Conservation (phyloP, 805 yeast species). For the Ogataea ramenticola region DNA sequence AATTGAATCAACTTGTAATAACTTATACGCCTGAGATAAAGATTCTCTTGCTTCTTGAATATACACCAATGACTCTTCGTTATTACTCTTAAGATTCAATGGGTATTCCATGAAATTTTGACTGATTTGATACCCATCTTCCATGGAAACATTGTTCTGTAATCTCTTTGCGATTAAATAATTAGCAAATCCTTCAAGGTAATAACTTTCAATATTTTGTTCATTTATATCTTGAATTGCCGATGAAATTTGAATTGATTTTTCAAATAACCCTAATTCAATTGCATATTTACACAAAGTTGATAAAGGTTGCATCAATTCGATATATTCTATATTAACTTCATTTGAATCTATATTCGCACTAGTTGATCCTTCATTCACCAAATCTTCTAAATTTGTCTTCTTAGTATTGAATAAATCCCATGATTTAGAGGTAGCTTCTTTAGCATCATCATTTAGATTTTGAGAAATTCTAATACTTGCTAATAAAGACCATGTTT, state of each 20-base stretch:
- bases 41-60: slow-evolving; percentile 35
- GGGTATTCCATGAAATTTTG: slow-evolving; percentile 37
- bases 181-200: slow-evolving; percentile 75
- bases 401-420: slow-evolving; percentile 50
- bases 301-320: slow-evolving; percentile 64
- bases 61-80: slow-evolving; percentile 23
- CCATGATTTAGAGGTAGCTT: slow-evolving; percentile 69
- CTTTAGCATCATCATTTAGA: slow-evolving; percentile 60
- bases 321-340: slow-evolving; percentile 47
- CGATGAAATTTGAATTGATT: slow-evolving; percentile 57
- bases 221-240: slow-evolving; percentile 76
- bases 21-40: slow-evolving; percentile 28
- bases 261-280: slow-evolving; percentile 68
- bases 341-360: slow-evolving; percentile 34
- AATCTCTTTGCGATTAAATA: slow-evolving; percentile 36
- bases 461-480: slow-evolving; percentile 89
- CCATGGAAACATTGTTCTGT: slow-evolving; percentile 16
- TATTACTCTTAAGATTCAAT: slow-evolving; percentile 13
- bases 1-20: slow-evolving; percentile 29
- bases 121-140: slow-evolving; percentile 14
- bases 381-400: slow-evolving; percentile 35
- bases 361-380: slow-evolving; percentile 15
- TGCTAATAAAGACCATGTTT: slow-evolving; percentile 74
- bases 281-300: slow-evolving; percentile 68
- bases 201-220: slow-evolving; percentile 71